Evolutionary conservation across 192 early-diverging fungal genomes (phyloP), one percentile per base, ranked within the genome.

Genomic region (Haplosporangium gracile): DNA sequence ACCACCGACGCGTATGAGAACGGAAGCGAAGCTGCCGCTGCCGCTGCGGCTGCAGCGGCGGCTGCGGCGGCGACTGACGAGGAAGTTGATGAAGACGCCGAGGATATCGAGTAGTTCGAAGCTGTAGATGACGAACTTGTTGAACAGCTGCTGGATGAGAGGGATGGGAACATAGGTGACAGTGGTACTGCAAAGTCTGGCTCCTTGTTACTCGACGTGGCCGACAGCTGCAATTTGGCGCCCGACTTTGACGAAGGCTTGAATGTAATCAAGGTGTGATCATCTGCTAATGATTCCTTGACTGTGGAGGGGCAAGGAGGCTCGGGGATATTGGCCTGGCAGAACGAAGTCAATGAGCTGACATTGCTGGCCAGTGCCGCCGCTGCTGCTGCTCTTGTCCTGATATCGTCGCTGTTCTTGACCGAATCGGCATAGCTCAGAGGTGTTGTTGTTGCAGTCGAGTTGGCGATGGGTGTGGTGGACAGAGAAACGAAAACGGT

Each of bases 1-100:
- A 79, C 82, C 4, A 85, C 78, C 9, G 83, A 79, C 7, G 82
- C 82, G 68, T 85, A 85, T 45, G 77, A 76, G 69, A 85, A 79
- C 9, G 77, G 82, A 32, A 78, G 69, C 4, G 49, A 36, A 15
- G 68, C 36, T 53, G 71, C 71, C 0, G 83, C 77, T 11, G 71
- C 57, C 29, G 82, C 55, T 13, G 77, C 72, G 18, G 72, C 76
- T 2, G 83, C 75, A 0, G 83, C 77, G 15, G 71, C 82, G 4
- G 79, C 77, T 16, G 82, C 75, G 3, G 74, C 82, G 39, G 79
- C 79, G 39, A 74, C 63, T 20, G 49, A 36, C 0, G 72, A 63
- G 2, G 78, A 49, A 4, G 60, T 24, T 11, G 60, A 26, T 7
- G 77, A 55, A 11, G 53, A 79, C 22, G 53, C 32, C 5, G 49